Base-by-base conservation (phyloP, 2,329 filamentous ascomycete genomes). In the Stenocarpella maydis region DNA sequence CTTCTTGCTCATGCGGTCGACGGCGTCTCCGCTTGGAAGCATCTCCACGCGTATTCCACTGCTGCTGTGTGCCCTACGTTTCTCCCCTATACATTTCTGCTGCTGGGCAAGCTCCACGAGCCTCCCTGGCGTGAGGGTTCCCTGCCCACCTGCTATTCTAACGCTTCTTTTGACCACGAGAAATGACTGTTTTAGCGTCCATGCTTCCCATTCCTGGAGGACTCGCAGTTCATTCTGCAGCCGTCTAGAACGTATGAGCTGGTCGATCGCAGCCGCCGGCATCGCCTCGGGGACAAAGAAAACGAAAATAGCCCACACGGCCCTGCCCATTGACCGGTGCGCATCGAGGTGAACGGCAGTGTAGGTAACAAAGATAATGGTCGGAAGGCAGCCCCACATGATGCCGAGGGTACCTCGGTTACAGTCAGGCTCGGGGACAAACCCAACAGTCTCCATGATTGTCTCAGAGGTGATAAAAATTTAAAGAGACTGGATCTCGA, bases 401-500 rank as follows among this genome's bases (percentile, higher is more conserved):
- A 61, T 43, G 39, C 55, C 10, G 41, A 45, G 39, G 17, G 55
- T 61, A 12, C 55, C 55, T 21, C 55, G 55, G 41, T 26, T 41
- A 7, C 26, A 31, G 12, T 45, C 45, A 19, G 55, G 55, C 19
- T 61, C 55, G 19, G 55, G 26, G 17, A 61, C 55, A 3, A 45
- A 61, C 17, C 55, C 55, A 24, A 19, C 26, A 3, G 26, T 61
- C 14, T 61, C 55, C 55, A 61, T 61, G 5, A 4, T 4, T 7
- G 15, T 19, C 6, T 15, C 9, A 9, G 26, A 14, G 31, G 19
- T 31, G 10, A 52, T 19, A 12, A 24, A 17, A 12, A 19, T 3
- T 2, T 3, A 17, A 12, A 26, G 21, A 15, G 12, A 10, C n/a
- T 24, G 21, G 10, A 47, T n/a, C 3, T 10, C 9, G 47, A 50